Conservation (phyloP, 176 grass and related monocot genomes). For the Oropetium thomaeum region DNA sequence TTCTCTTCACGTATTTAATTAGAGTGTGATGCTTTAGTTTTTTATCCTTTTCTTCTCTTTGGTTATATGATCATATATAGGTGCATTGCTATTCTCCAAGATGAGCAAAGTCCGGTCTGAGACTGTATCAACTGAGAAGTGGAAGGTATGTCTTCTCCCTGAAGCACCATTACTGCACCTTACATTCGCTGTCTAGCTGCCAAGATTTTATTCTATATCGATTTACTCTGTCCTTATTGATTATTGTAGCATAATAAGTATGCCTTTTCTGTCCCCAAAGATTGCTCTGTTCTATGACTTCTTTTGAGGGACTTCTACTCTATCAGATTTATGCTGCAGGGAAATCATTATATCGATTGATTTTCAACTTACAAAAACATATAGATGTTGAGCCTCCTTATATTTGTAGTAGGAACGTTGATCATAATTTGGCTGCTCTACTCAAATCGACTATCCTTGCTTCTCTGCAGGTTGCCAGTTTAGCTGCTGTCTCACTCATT, state of each 20-base stretch:
- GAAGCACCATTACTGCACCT: constrained; percentile 7
- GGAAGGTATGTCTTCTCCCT: constrained; percentile 75
- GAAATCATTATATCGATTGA: neutral
- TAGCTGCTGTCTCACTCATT: constrained; percentile 71
- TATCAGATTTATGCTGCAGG: neutral
- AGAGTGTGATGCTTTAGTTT: neutral
- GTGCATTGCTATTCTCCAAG: constrained; percentile 82
- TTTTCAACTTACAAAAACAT: neutral
- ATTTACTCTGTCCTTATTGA: neutral
- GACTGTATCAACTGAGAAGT: constrained; percentile 87
- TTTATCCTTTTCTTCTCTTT: constrained; percentile 26
- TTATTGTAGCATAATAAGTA: neutral
- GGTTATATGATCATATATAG: constrained; percentile 47
- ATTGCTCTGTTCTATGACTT: neutral
- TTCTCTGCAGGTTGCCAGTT: constrained; percentile 85
- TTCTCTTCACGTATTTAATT: constrained; percentile 17
- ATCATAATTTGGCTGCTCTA: constrained; percentile 8
- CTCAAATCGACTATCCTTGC: constrained; percentile 23
- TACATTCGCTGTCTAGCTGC: neutral
- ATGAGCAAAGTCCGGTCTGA: constrained; percentile 98
- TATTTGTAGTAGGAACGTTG: constrained; percentile 1
- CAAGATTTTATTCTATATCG: neutral
- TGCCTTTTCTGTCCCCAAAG: neutral
- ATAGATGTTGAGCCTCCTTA: neutral
- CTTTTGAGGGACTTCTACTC: neutral